A percentile compares a stretch with the other conserved stretches of the same genome.
Evolutionary conservation across 164 flowering plant species (phyloP).

Genomic region (Macadamia tetraphylla): DNA sequence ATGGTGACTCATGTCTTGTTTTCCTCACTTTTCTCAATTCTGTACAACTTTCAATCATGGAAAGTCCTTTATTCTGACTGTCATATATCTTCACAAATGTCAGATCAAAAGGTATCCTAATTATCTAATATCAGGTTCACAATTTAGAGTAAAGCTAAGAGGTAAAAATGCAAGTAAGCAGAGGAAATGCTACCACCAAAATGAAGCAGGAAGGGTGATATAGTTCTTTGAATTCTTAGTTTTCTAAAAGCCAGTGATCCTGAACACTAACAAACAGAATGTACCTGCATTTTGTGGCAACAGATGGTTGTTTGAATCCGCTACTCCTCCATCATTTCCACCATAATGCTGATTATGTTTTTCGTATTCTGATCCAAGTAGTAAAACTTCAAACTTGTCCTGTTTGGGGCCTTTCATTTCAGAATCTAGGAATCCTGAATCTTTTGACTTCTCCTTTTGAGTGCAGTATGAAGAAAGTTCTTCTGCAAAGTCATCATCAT

Average conservation of each 20-base stretch:
- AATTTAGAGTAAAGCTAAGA: background rate
- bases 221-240: background rate
- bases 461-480: conserved; percentile 3
- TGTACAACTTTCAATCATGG: too few relatives aligned
- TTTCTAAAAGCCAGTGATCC: background rate
- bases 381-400: conserved; percentile 9
- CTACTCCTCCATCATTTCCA: conserved; percentile 18
- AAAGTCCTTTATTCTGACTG: too few relatives aligned
- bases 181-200: background rate
- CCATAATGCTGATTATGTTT: conserved; percentile 14
- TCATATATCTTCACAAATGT: too few relatives aligned
- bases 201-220: background rate
- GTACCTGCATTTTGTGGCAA: conserved; percentile 35
- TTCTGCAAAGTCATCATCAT: conserved; percentile 34
- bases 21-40: too few relatives aligned
- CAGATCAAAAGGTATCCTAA: too few relatives aligned
- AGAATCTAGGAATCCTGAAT: conserved; percentile 19
- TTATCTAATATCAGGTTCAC: too few relatives aligned
- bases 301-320: conserved; percentile 12
- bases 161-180: background rate
- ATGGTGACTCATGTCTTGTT: too few relatives aligned
- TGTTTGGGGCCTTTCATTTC: conserved; percentile 17
- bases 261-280: background rate
- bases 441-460: conserved; percentile 30
- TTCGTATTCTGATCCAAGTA: conserved; percentile 11